phyloP scores from a whole-genome alignment of 208 protist species.

The Phytomonas francai region DNA sequence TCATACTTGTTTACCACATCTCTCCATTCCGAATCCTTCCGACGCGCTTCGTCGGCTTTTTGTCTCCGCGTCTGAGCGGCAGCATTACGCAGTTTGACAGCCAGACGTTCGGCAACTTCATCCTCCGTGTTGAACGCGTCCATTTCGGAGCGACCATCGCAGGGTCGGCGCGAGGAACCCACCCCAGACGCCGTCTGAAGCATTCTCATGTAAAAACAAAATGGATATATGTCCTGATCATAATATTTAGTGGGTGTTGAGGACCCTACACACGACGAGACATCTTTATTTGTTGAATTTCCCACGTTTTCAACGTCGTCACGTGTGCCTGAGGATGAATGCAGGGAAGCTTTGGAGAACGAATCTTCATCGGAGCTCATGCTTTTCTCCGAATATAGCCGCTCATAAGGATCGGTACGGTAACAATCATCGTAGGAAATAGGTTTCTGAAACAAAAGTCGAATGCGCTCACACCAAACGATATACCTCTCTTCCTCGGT shows the following conservation, averaged over 20 bases:
- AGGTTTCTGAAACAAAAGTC: conserved; percentile 21
- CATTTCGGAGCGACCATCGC: background rate
- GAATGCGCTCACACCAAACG: conserved; percentile 49
- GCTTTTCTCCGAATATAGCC: conserved; percentile 3
- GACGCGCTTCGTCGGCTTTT: background rate
- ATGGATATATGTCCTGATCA: conserved; percentile 27
- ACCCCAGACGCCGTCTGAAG: background rate
- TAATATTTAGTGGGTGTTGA: conserved; percentile 2
- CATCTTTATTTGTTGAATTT: background rate
- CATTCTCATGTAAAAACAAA: conserved; percentile 61
- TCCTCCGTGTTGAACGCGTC: conserved; percentile 10
- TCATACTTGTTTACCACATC: background rate
- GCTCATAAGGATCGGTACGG: conserved; percentile 4
- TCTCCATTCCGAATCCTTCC: background rate
- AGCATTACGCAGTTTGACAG: conserved; percentile 16
- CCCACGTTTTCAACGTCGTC: background rate
- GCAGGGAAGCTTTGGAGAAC: background rate
- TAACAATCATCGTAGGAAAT: conserved; percentile 5
- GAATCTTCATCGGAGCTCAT: conserved; percentile 8
- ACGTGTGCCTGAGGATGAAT: background rate
- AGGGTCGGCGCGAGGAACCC: background rate
- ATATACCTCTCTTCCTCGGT: conserved; percentile 34
- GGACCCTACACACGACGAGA: background rate
- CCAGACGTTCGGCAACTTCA: conserved; percentile 17
- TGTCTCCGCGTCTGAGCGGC: conserved; percentile 1